phyloP scores from a whole-genome alignment of 2,329 filamentous ascomycete species.

The Rhinocladiella mackenziei region DNA sequence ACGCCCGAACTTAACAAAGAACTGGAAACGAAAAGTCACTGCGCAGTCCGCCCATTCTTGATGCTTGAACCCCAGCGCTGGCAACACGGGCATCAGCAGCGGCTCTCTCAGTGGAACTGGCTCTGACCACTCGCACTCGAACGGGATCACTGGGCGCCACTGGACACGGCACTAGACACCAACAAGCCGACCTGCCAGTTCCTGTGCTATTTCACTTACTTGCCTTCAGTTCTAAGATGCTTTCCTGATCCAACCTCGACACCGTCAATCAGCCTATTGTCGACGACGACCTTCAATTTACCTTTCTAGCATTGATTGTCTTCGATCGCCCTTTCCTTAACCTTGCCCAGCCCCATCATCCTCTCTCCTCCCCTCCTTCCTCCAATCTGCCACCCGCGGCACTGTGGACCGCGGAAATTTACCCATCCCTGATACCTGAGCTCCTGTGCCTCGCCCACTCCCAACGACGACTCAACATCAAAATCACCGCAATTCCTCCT shows the following conservation, averaged over 20 bases:
- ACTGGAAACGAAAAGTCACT: conserved; percentile 1
- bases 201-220: neutral
- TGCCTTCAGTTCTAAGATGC: conserved; percentile 6
- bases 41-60: conserved; percentile 4
- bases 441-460: conserved; percentile 17
- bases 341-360: neutral
- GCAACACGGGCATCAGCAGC: conserved; percentile 1
- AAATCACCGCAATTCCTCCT: conserved; percentile 38
- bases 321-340: neutral
- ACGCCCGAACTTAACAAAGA: too few relatives aligned
- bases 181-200: conserved; percentile 6
- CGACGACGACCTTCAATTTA: neutral
- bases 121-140: neutral
- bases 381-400: conserved; percentile 4
- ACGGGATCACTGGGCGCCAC: neutral
- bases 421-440: conserved; percentile 26
- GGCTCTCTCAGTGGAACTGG: neutral
- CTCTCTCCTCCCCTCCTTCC: neutral
- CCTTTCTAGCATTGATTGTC: neutral
- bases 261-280: conserved; percentile 8
- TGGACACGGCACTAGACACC: conserved; percentile 8
- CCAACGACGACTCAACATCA: conserved; percentile 19
- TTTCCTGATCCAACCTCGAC: conserved; percentile 19
- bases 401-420: conserved; percentile 8
- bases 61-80: conserved; percentile 12